Base-by-base conservation (phyloP, 345 rosid genomes). In the Camelina hispida region DNA sequence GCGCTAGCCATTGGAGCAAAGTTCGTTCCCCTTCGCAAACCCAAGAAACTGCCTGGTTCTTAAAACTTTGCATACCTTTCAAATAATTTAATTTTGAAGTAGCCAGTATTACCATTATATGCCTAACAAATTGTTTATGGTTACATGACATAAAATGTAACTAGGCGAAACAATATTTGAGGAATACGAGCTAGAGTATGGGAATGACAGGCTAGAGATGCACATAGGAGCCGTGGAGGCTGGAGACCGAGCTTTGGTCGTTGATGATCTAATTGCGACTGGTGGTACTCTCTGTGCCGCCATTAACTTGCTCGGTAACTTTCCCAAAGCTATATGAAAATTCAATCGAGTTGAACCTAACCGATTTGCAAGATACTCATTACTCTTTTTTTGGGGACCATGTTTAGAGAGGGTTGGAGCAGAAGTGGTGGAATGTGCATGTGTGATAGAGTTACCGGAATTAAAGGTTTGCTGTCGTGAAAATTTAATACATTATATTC, bases 1-100 rank as follows among this genome's bases (percentile, higher is more conserved):
- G 99, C 99, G 9, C 78, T 95, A 84, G 99, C 97, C 7, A 95
- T 93, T 52, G 98, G 98, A 74, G 99, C 99, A 10, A 95, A 95
- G 81, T 95, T 95, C 47, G 94, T 95, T 78, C 98, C 98, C 37
- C 62, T 95, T 60, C 87, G 99, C 30, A 95, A 95, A 83, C 99
- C 98, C 22, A 86, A 77, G 82, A 95, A 95, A 75, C 48, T 95
- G 71, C 99, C 99, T 35, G 97, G 99, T 95, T 84, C 34, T 54
- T 57, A 28, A 28, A 48, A 9, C 53, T 59, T 42, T 42, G 25
- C 53, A 52, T 11, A 53, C 30, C 14, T 34, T 53, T 47, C 50
- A 75, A 23, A 67, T 42, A 12, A 59, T 15, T 32, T 53, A 25
- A 16, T 40, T 40, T 8, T 20, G 10, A 8, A 61, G 9, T 30